phyloP scores from a whole-genome alignment of 441 rosid genomes.

The Macaranga tanarius region DNA sequence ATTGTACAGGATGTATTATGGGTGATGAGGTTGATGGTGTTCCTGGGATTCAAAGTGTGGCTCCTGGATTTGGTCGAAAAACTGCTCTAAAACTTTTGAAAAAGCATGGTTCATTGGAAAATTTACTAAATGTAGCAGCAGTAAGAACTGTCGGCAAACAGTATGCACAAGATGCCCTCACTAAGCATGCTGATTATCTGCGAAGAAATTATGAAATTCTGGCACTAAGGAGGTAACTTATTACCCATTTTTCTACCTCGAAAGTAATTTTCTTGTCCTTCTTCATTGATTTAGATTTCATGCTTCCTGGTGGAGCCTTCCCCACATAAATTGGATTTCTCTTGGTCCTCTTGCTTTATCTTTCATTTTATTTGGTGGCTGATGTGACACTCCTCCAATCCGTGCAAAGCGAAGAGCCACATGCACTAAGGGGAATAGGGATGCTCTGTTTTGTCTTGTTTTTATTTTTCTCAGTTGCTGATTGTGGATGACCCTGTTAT shows the following conservation, averaged over 20 bases:
- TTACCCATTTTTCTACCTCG: constrained; percentile 11
- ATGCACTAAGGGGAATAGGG: too few species aligned
- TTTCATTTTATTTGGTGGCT: neutral
- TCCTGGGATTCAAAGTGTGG: constrained; percentile 76
- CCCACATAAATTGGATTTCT: neutral
- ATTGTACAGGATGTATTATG: constrained; percentile 67
- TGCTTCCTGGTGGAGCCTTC: neutral
- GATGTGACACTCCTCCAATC: neutral
- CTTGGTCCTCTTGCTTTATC: neutral
- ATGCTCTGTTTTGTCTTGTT: neutral
- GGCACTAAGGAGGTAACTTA: constrained; percentile 60
- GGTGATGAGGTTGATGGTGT: constrained; percentile 94
- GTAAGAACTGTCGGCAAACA: constrained; percentile 78
- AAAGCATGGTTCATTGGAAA: constrained; percentile 77
- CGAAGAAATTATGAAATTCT: constrained; percentile 85
- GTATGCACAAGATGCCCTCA: constrained; percentile 85
- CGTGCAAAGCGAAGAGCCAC: neutral
- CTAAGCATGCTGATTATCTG: constrained; percentile 70
- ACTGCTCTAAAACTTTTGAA: constrained; percentile 80
- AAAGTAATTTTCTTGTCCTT: constrained; percentile 1
- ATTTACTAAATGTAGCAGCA: constrained; percentile 74
- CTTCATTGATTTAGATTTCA: neutral
- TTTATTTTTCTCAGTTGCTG: constrained; percentile 4
- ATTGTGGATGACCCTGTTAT: constrained; percentile 13
- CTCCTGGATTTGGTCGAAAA: constrained; percentile 82